phyloP scores from a whole-genome alignment of 116 monocot species.

The Cymodocea nodosa region DNA sequence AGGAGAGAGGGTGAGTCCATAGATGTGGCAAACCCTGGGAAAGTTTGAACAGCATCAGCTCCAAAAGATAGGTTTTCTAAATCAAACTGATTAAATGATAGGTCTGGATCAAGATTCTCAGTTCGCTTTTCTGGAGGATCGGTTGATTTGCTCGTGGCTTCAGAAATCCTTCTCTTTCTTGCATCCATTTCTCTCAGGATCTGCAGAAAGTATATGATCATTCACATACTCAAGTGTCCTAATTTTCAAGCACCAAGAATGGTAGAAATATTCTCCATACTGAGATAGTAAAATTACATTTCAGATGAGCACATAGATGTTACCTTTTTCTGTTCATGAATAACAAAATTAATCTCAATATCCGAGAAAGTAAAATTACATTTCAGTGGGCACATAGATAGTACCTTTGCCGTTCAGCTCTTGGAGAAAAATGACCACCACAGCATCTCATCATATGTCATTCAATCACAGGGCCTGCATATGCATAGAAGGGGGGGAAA shows the following conservation, averaged over 20 bases:
- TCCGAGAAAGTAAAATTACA: neutral
- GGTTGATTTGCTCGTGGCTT: neutral
- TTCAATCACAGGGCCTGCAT: neutral
- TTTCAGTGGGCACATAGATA: neutral
- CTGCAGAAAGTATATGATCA: neutral
- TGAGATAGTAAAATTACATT: neutral
- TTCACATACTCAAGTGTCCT: neutral
- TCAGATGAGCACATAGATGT: neutral
- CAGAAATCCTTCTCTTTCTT: neutral
- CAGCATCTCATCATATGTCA: neutral
- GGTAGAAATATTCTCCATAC: neutral
- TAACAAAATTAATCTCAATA: neutral
- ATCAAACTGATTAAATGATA: neutral
- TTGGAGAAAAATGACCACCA: neutral
- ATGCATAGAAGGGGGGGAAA: neutral
- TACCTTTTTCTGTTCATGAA: neutral
- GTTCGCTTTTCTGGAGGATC: neutral
- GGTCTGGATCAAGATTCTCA: neutral
- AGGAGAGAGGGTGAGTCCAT: neutral
- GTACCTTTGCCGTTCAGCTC: neutral
- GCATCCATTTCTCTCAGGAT: constrained; percentile 1
- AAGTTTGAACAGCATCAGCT: neutral
- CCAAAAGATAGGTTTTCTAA: neutral
- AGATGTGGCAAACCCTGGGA: neutral
- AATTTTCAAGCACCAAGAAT: neutral